Evolutionary conservation across 2,329 filamentous ascomycete genomes (phyloP).

Genomic region (Penicillium sp.): DNA sequence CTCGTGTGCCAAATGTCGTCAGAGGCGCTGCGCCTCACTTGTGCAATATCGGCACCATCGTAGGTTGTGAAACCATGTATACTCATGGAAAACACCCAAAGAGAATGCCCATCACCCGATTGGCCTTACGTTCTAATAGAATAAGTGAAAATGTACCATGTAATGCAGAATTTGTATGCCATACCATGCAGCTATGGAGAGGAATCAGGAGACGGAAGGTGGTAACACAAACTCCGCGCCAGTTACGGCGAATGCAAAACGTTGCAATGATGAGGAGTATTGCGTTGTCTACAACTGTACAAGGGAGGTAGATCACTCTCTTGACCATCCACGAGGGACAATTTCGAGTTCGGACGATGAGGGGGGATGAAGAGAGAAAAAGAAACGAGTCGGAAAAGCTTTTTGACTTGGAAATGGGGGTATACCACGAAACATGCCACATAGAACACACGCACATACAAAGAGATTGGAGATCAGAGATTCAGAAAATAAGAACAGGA

Average conservation of each 20-base stretch:
- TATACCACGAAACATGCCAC: constrained; percentile 33
- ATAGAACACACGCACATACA: constrained; percentile 26
- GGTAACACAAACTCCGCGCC: constrained; percentile 17
- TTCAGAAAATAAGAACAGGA: constrained; percentile 5
- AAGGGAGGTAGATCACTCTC: constrained; percentile 10
- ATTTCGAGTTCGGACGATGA: background rate
- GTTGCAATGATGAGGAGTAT: background rate
- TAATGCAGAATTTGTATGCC: background rate
- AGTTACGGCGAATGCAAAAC: constrained; percentile 12
- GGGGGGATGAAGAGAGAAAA: background rate
- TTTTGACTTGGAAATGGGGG: constrained; percentile 27
- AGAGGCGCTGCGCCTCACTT: background rate
- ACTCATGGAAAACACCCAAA: background rate
- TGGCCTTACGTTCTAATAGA: background rate
- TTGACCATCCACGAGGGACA: background rate
- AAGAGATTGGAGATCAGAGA: background rate
- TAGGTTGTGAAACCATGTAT: background rate
- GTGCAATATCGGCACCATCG: background rate
- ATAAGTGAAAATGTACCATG: background rate
- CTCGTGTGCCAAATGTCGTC: background rate
- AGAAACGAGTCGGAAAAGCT: constrained; percentile 9
- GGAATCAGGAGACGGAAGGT: background rate
- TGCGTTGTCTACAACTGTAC: constrained; percentile 15
- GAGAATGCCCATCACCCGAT: background rate
- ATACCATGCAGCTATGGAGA: background rate